These are phyloP conservation scores for Rhinocladiella mackenziei DNA, from an alignment of 2,329 filamentous ascomycete genomes.

Conservation along the genomic window DNA sequence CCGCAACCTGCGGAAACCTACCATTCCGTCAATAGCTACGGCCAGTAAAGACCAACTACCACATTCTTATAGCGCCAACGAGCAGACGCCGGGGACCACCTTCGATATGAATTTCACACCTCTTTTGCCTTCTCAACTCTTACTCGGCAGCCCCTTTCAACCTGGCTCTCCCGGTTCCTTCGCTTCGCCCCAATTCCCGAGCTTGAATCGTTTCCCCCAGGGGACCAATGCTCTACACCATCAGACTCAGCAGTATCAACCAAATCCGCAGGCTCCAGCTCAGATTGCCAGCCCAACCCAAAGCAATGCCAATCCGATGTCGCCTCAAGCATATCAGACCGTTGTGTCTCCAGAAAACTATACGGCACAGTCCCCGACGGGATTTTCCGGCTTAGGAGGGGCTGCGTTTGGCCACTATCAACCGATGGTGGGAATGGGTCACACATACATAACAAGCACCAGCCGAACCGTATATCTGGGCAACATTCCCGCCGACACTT, in stretches of 20 bases:
- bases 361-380: constrained; percentile 82
- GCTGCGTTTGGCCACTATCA: constrained; percentile 62
- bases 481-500: constrained; percentile 97
- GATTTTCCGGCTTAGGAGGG: constrained; percentile 61
- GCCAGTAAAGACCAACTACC: constrained; percentile 56
- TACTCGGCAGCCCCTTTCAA: constrained; percentile 95
- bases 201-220: constrained; percentile 70
- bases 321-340: constrained; percentile 76
- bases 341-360: constrained; percentile 83
- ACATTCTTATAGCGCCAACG: constrained; percentile 58
- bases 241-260: constrained; percentile 54
- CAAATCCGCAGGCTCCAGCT: constrained; percentile 39
- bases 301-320: constrained; percentile 62
- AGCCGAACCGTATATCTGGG: constrained; percentile 96
- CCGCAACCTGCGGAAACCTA: constrained; percentile 73
- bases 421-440: constrained; percentile 66
- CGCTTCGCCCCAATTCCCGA: constrained; percentile 86
- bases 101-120: constrained; percentile 99
- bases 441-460: constrained; percentile 65
- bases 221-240: constrained; percentile 51
- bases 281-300: constrained; percentile 71
- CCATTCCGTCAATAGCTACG: constrained; percentile 92
- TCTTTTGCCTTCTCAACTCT: constrained; percentile 85
- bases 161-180: constrained; percentile 88
- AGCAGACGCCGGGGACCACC: constrained; percentile 78